Evolutionary conservation across 768 basidiomycete species (phyloP), one percentile per base, ranked within the genome.

Genomic region (Rossbeevera mucosa): DNA sequence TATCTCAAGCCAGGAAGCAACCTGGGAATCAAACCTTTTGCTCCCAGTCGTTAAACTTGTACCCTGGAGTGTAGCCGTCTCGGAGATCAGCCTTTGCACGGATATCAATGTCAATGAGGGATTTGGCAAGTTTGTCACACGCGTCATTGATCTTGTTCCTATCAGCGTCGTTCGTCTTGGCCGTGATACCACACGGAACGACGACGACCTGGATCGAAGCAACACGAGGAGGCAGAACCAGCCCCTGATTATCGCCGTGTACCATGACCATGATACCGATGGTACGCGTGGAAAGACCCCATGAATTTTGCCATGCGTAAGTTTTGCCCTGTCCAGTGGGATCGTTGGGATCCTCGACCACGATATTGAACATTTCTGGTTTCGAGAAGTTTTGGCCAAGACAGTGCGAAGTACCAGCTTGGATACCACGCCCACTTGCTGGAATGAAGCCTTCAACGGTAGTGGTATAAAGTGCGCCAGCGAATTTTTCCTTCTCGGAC

Each of bases 211-310:
- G 96, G 18, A 95, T 71, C 56, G 80, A 82, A n/a, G 96, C 95
- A 29, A 99, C 95, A 9, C 92, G 80, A 55, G 96, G 96, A n/a
- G 96, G 96, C 50, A 98, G 83, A 12, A 98, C 94, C 59, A 99
- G 72, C 14, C 96, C 96, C 65, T 96, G 91, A 68, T 99, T 93
- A 69, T 99, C 96, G 29, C 95, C 94, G 65, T 99, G 95, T 5
- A 91, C 84, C 96, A 99, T 99, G 61, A 96, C 94, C 95, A 97
- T 97, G 51, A 97, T 91, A 64, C 96, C 96, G 62, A 99, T 92
- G 24, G 90, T 82, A 52, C 96, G 79, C n/a, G 95, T 98, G 44
- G 89, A 91, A 48, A 98, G 74, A 64, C 96, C 96, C 96, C 96
- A 98, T 29, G 91, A 94, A 73, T 97, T 99, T 72, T 98, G 95